phyloP scores from a whole-genome alignment of 768 basidiomycete species.

The Mycena leptocephala region DNA sequence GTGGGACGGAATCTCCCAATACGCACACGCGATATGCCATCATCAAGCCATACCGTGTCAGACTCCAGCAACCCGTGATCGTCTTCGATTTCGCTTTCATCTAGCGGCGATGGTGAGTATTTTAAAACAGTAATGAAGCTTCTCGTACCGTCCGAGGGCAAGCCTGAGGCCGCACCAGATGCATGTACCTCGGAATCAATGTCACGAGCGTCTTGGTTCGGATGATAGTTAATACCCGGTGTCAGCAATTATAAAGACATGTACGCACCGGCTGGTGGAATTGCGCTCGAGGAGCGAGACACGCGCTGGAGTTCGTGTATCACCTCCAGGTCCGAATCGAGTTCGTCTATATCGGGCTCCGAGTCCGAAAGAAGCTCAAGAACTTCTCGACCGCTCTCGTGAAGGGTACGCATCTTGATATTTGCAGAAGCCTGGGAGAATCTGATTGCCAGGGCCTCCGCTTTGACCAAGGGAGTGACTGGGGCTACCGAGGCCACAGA shows the following conservation, averaged over 20 bases:
- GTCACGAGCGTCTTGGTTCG: too few species aligned
- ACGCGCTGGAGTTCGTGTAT: background rate
- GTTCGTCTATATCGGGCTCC: background rate
- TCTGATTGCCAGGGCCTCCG: too few species aligned
- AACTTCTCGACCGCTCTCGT: background rate
- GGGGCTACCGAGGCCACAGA: too few species aligned
- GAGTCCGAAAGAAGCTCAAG: slow-evolving; percentile 19
- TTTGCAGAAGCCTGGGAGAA: too few species aligned
- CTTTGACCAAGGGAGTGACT: too few species aligned
- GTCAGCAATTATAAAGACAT: background rate
- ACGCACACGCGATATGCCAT: background rate
- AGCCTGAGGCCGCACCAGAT: background rate
- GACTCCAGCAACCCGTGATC: background rate
- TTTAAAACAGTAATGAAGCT: too few species aligned
- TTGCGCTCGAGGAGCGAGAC: background rate
- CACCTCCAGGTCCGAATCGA: background rate
- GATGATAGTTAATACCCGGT: background rate
- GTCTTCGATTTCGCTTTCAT: background rate
- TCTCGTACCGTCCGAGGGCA: too few species aligned
- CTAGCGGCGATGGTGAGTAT: background rate
- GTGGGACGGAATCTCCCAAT: background rate
- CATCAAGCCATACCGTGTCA: slow-evolving; percentile 14
- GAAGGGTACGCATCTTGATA: background rate
- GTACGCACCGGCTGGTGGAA: background rate
- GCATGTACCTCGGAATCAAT: background rate